Evolutionary conservation across 148 eudicot genomes (phyloP).

Genomic region (Polygonum aviculare): DNA sequence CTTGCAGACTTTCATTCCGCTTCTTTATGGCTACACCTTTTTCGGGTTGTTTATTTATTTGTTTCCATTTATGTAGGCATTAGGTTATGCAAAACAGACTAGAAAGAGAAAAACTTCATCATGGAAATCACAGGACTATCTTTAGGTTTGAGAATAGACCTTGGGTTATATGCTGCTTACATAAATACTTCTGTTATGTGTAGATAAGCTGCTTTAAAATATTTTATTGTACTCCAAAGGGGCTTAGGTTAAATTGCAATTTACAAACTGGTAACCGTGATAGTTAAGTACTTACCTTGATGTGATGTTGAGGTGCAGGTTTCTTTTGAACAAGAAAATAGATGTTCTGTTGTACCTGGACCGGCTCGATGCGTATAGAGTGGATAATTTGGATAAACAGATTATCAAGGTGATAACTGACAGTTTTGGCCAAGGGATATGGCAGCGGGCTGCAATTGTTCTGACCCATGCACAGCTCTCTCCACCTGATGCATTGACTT

Average conservation of each 20-base stretch:
- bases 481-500: constrained; percentile 89
- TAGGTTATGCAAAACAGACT: not conserved
- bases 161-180: not conserved
- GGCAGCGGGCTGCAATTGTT: constrained; percentile 76
- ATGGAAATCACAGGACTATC: not conserved
- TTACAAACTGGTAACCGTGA: not conserved
- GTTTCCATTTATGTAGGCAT: not conserved
- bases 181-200: not conserved
- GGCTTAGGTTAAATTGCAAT: not conserved
- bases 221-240: not conserved
- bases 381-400: constrained; percentile 87
- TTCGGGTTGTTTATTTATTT: not conserved
- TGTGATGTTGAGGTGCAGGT: constrained; percentile 37
- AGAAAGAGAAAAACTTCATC: not conserved
- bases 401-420: constrained; percentile 76
- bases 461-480: constrained; percentile 96
- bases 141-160: not conserved
- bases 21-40: not conserved
- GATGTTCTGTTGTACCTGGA: constrained; percentile 93
- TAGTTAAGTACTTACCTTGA: not conserved
- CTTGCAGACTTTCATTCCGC: not conserved
- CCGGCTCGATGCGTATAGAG: constrained; percentile 87
- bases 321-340: constrained; percentile 78
- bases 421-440: constrained; percentile 79
- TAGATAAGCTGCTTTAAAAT: not conserved